Evolutionary conservation across 1,139 yeast genomes (phyloP).

Genomic region (Protomyces macrosporus): DNA sequence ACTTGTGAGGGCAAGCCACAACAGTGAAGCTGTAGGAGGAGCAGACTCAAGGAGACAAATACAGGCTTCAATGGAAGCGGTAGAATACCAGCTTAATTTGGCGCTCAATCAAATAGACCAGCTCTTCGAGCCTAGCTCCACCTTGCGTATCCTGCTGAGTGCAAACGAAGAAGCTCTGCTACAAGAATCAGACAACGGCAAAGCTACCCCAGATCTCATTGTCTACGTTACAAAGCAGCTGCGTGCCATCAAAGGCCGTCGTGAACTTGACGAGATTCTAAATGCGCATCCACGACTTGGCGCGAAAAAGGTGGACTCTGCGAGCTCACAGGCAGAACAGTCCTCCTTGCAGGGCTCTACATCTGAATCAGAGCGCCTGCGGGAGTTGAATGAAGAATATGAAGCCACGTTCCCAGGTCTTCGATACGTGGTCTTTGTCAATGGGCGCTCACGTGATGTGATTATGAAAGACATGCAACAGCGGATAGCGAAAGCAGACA

Average conservation of each 20-base stretch:
- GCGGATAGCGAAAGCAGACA: slow-evolving; percentile 50
- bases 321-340: slow-evolving; percentile 69
- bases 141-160: slow-evolving; percentile 2
- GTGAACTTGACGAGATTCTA: slow-evolving; percentile 8
- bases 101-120: not conserved
- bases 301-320: slow-evolving; percentile 50
- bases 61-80: not conserved
- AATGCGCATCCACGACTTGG: slow-evolving; percentile 86
- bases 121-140: slow-evolving; percentile 14
- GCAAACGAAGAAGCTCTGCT: not conserved
- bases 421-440: slow-evolving; percentile 84
- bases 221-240: not conserved
- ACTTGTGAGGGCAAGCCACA: too few species aligned
- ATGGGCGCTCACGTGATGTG: slow-evolving; percentile 63
- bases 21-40: too few species aligned
- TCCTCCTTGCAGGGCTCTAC: slow-evolving; percentile 49
- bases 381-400: slow-evolving; percentile 54
- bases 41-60: too few species aligned
- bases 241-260: not conserved
- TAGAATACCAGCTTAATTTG: not conserved
- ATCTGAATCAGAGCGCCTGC: slow-evolving; percentile 49
- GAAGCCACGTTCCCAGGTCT: slow-evolving; percentile 74
- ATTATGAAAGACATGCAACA: slow-evolving; percentile 62
- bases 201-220: not conserved
- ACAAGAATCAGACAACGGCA: not conserved